Evolutionary conservation across 2,329 filamentous ascomycete genomes (phyloP), one percentile per base, ranked within the genome.

Genomic region (Daldinia sp.): DNA sequence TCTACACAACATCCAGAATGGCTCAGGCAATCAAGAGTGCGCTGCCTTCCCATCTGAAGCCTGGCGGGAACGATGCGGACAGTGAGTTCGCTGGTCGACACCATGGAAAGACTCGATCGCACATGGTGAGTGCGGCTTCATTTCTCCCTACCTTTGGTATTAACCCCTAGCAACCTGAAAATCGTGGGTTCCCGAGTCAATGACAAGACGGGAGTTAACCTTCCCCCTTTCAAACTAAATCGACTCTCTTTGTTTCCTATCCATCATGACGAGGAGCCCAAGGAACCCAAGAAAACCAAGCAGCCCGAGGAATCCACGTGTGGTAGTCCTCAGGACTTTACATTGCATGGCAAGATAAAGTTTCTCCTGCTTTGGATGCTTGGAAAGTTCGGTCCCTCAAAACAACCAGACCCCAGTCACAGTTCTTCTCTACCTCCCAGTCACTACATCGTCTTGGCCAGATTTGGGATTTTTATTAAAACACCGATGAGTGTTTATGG

Each of bases 41-140:
- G 72, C 85, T 98, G 76, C 93, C 94, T 72, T 86, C 92, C 48
- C 95, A 97, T 86, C 87, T 98, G 77, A 95, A 93, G 87, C 87
- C 90, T 70, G 82, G 73, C 67, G 83, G 76, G 57, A 76, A 76
- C 74, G 85, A 81, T 69, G 82, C 80, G 56, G 83, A 84, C 69
- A 77, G 78, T 71, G 83, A 83, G 72, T 86, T 89, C 73, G 83
- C 86, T 75, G 85, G 86, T 74, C 89, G 90, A 79, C 92, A 93
- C 79, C 92, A 94, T 81, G 92, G 92, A 83, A 94, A 94, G 88
- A 92, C 91, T 74, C 91, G 92, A 81, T 93, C 91, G 69, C 92
- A 94, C 82, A 92, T 94, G 89, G 92, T 92, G 83, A 89, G 92
- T 90, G 65, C 46, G 15, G 35, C 48, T 56, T 50, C 37, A 26